Evolutionary conservation across 1,284 basidiomycete species (phyloP).

Genomic region (Fomes fomentarius): DNA sequence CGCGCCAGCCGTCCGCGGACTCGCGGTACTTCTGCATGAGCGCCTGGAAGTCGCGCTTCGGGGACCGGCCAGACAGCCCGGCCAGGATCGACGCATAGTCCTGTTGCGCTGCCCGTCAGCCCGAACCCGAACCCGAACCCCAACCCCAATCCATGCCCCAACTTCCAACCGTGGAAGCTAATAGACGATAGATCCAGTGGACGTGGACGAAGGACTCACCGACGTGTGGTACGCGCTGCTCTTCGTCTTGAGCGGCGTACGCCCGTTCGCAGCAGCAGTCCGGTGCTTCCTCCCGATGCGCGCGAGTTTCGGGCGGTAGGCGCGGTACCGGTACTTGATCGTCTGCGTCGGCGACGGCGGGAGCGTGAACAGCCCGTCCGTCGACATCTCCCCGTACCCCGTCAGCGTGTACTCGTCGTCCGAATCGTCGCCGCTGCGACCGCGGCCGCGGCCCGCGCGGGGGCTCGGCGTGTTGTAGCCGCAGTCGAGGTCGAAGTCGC

Average conservation of each 20-base stretch:
- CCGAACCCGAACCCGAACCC: too few species aligned
- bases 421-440: constrained; percentile 1
- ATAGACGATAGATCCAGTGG: too few species aligned
- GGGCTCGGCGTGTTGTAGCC: too few species aligned
- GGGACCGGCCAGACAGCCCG: constrained; percentile 11
- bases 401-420: constrained; percentile 22
- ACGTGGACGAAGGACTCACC: constrained; percentile 6
- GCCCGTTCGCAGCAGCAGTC: constrained; percentile 11
- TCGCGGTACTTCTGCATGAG: constrained; percentile 25
- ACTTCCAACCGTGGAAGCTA: too few species aligned
- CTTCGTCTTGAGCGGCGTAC: constrained; percentile 17
- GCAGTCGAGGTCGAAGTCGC: constrained; percentile 2
- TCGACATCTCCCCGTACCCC: constrained; percentile 22
- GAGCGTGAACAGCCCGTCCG: constrained; percentile 17
- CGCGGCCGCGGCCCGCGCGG: neutral
- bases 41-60: constrained; percentile 25
- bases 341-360: constrained; percentile 25
- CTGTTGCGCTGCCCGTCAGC: too few species aligned
- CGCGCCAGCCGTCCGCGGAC: constrained; percentile 16
- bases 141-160: too few species aligned
- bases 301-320: constrained; percentile 23
- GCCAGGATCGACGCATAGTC: constrained; percentile 18
- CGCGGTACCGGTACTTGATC: constrained; percentile 27
- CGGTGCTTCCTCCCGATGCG: constrained; percentile 15
- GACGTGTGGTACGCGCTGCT: constrained; percentile 15